A percentile compares a stretch with the other conserved stretches of the same genome.
Evolutionary conservation across 2,329 filamentous ascomycete species (phyloP).

Genomic region (Alternaria sp.): DNA sequence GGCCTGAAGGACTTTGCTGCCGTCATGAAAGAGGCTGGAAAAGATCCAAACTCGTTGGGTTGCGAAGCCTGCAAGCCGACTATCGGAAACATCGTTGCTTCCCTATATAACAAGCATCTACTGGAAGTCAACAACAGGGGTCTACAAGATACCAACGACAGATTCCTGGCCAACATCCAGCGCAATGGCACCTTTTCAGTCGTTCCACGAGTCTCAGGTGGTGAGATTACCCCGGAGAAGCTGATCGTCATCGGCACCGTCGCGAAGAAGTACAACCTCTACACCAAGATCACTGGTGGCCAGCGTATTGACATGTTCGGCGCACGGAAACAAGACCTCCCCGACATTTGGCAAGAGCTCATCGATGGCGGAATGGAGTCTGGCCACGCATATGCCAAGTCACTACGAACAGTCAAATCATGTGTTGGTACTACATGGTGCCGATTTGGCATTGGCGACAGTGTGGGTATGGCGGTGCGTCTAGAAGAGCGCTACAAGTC

Average conservation of each 20-base stretch:
- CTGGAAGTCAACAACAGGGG: constrained; percentile 74
- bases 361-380: constrained; percentile 88
- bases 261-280: constrained; percentile 81
- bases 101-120: constrained; percentile 82
- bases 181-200: constrained; percentile 91
- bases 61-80: constrained; percentile 89
- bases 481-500: constrained; percentile 92
- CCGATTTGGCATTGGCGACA: constrained; percentile 85
- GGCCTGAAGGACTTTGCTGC: constrained; percentile 72
- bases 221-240: constrained; percentile 87
- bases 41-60: constrained; percentile 72
- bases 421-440: constrained; percentile 94
- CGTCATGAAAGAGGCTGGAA: constrained; percentile 80
- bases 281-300: constrained; percentile 91
- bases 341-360: constrained; percentile 80
- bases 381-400: constrained; percentile 90
- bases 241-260: constrained; percentile 83
- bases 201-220: constrained; percentile 79
- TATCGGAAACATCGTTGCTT: constrained; percentile 79
- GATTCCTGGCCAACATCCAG: constrained; percentile 87
- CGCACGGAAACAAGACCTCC: constrained; percentile 83
- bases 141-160: constrained; percentile 89
- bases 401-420: constrained; percentile 85
- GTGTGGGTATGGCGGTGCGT: constrained; percentile 86
- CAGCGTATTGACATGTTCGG: constrained; percentile 95